Evolutionary conservation across 2,329 filamentous ascomycete species (phyloP).

Genomic region (Aspergillus fischeri): DNA sequence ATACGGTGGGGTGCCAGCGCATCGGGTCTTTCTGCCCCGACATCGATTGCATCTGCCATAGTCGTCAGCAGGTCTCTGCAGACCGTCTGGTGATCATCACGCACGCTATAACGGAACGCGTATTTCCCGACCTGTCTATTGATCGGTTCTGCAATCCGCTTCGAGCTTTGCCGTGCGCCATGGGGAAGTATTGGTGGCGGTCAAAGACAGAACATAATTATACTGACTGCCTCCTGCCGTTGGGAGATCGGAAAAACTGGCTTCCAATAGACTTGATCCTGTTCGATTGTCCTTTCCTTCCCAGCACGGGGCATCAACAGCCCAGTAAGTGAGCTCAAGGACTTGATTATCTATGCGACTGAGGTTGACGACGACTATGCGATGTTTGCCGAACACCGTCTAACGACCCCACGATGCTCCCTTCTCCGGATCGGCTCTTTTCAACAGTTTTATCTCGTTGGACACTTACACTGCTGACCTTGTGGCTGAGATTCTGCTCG

Average conservation of each 20-base stretch:
- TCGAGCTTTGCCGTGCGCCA: constrained; percentile 9
- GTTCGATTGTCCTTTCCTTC: background rate
- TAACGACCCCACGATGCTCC: background rate
- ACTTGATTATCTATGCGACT: background rate
- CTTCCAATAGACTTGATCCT: background rate
- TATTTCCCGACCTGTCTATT: constrained; percentile 15
- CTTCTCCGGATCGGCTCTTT: too few relatives aligned
- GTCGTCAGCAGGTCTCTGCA: background rate
- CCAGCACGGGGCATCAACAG: background rate
- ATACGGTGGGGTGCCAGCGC: constrained; percentile 31
- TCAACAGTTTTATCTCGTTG: background rate
- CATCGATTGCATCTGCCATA: constrained; percentile 33
- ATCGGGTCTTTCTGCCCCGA: constrained; percentile 33
- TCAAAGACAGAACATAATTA: constrained; percentile 1
- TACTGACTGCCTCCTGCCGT: background rate
- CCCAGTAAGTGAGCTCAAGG: background rate
- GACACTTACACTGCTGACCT: background rate
- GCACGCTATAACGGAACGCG: constrained; percentile 28
- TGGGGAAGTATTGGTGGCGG: background rate
- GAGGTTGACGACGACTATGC: background rate
- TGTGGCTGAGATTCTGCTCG: background rate
- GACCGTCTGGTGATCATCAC: constrained; percentile 1
- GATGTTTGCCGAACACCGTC: background rate
- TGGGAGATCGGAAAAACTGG: background rate
- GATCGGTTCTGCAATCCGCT: constrained; percentile 10